Evolutionary conservation across 2,329 filamentous ascomycete genomes (phyloP), one percentile per base, ranked within the genome.

Genomic region (Diaporthe destruens): DNA sequence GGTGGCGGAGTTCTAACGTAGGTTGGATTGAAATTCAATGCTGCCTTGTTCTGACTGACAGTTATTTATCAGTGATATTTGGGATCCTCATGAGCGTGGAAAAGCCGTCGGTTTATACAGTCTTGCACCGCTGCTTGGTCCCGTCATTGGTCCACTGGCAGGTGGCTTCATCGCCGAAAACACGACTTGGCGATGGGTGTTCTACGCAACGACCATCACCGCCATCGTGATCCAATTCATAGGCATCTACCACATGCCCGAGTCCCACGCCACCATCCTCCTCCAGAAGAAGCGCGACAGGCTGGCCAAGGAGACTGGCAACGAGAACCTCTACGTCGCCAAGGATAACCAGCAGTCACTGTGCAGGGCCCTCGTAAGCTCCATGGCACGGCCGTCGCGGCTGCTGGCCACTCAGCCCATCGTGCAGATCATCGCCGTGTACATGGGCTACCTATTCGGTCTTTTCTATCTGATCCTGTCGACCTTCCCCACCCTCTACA

Each of bases 171-270:
- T 93, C 55, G 85, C 90, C 1, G 81, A 92, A 77, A 84, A 87
- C 78, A 89, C 87, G 9, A 90, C 87, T 0, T 94, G 92, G 93
- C 87, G 92, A 49, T 94, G 92, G 92, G 88, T 89, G 7, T 94
- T 94, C 82, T 93, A 88, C 81, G 85, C 89, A 0, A 92, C 90
- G 1, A 88, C 89, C 1, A 91, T 93, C 72, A 81, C 82, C 9
- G 89, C 90, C 71, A 91, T 84, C 1, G 74, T 88, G 14, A 87
- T 94, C 67, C 91, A 93, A 78, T 73, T 87, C 12, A 82, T 87
- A 9, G 92, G 81, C 1, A 18, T 91, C 5, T 79, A 93, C 57
- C 87, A 91, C 79, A 87, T 91, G 2, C 86, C 87, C 69, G 92
- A 93, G 78, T 93, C 91, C 2, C 93, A 93, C 79, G 88, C 86